Evolutionary conservation across 495 filamentous ascomycete species (phyloP), one percentile per base, ranked within the genome.

Genomic region (Aspergillus wentii): DNA sequence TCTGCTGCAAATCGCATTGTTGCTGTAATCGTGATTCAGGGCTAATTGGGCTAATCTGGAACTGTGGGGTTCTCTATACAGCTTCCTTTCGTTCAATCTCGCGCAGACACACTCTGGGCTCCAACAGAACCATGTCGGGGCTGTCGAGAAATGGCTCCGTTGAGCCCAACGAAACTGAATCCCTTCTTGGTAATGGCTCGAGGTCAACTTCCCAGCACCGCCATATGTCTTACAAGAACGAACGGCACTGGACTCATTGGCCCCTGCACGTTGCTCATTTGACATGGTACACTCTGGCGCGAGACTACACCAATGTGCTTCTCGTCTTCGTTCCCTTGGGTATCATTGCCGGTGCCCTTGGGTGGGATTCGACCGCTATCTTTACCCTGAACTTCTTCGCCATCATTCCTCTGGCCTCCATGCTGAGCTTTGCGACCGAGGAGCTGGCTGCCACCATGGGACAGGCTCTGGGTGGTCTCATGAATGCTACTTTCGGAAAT

Each of bases 401-500:
- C 38, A 98, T 98, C 49, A 82, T 98, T 37, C 92, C 92, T 6
- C 73, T 98, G 26, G 92, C 92, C 16, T 86, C 91, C 5, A 70
- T 98, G 44, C 68, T 98, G 44, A 94, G 89, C 43, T 95, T 95
- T 62, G 92, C 92, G 29, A 98, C 92, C 1, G 92, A 96, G 66
- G 88, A 98, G 61, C 72, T 98, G 42, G 80, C 87, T 5, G 72
- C 75, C 8, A 82, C 83, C 33, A 72, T 96, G 41, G 92, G 92
- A 13, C 83, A 96, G 61, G 91, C 92, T 0, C 57, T 97, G 22
- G 92, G 92, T 27, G 92, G 92, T 1, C 64, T 98, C 48, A 75
- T 96, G 56, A 98, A 98, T 70, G 92, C 92, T 17, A 94, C 87
- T 5, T 95, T 95, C 66, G 92, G 92, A 27, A 98, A 98, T 72